phyloP scores from a whole-genome alignment of 1,284 basidiomycete species.

The Somion occarium region DNA sequence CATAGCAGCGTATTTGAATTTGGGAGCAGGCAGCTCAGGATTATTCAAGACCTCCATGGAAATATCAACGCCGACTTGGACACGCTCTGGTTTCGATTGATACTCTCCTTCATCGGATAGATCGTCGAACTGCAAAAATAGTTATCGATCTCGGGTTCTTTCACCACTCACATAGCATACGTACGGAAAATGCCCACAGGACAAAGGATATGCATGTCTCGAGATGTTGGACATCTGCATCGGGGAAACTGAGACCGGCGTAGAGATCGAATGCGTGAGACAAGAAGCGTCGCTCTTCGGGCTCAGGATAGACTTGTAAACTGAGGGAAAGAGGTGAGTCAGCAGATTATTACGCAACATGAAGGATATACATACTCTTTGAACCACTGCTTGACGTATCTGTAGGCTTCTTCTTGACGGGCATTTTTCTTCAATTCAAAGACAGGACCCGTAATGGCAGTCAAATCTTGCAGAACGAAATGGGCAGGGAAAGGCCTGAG shows the following conservation, averaged over 20 bases:
- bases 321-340: too few relatives aligned
- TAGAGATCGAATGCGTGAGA: constrained; percentile 35
- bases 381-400: constrained; percentile 16
- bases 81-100: constrained; percentile 35
- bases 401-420: constrained; percentile 13
- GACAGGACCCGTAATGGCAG: constrained; percentile 14
- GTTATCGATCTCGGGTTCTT: background rate
- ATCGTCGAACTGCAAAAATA: constrained; percentile 33
- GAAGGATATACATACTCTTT: constrained; percentile 11
- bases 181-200: constrained; percentile 42
- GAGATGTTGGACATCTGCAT: constrained; percentile 39
- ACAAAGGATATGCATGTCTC: constrained; percentile 40
- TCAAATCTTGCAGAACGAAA: constrained; percentile 18
- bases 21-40: constrained; percentile 29
- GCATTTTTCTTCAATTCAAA: constrained; percentile 20
- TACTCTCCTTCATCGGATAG: constrained; percentile 39
- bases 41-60: constrained; percentile 28
- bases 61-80: constrained; percentile 32
- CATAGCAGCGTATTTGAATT: constrained; percentile 38
- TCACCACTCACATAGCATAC: constrained; percentile 8
- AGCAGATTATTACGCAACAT: too few relatives aligned
- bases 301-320: constrained; percentile 17
- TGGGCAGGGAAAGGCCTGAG: constrained; percentile 19
- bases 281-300: constrained; percentile 17
- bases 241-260: constrained; percentile 38